Conservation (phyloP, 768 basidiomycete genomes). For the Myochromella boudieri region DNA sequence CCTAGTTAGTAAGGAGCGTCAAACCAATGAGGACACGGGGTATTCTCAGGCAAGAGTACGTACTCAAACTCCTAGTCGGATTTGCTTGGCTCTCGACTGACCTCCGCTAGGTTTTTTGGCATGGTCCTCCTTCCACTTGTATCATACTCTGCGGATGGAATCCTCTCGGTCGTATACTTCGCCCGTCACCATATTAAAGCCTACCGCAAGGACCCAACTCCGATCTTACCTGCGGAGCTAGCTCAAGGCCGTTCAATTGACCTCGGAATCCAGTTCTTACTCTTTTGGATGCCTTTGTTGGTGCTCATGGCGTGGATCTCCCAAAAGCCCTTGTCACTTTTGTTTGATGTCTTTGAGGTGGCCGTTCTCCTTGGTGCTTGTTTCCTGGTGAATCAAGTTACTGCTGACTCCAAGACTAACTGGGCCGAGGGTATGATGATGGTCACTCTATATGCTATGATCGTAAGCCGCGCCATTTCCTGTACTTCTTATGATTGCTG, state of each 20-base stretch:
- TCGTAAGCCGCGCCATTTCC: slow-evolving; percentile 32
- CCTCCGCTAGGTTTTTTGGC: slow-evolving; percentile 64
- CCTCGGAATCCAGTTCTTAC: slow-evolving; percentile 72
- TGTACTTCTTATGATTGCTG: not conserved
- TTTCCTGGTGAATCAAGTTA: slow-evolving; percentile 78
- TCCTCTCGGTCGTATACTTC: slow-evolving; percentile 58
- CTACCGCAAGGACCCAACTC: slow-evolving; percentile 36
- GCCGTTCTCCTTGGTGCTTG: slow-evolving; percentile 64
- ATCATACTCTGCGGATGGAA: slow-evolving; percentile 70
- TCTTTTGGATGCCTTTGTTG: slow-evolving; percentile 80
- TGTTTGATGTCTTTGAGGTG: slow-evolving; percentile 74
- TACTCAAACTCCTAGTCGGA: no score
- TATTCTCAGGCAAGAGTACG: slow-evolving; percentile 56
- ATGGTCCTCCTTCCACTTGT: slow-evolving; percentile 68
- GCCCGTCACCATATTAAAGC: slow-evolving; percentile 39
- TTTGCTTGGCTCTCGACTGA: not conserved
- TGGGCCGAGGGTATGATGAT: slow-evolving; percentile 73
- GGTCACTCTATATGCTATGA: slow-evolving; percentile 66
- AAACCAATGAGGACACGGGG: slow-evolving; percentile 44
- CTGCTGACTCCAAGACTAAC: slow-evolving; percentile 75
- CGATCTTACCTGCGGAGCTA: slow-evolving; percentile 47
- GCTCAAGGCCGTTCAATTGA: slow-evolving; percentile 73
- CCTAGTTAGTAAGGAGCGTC: slow-evolving; percentile 62
- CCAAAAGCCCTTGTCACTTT: slow-evolving; percentile 53
- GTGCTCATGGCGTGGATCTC: slow-evolving; percentile 69